Conservation (phyloP, 2,329 filamentous ascomycete species). For the Beauveria sp. region DNA sequence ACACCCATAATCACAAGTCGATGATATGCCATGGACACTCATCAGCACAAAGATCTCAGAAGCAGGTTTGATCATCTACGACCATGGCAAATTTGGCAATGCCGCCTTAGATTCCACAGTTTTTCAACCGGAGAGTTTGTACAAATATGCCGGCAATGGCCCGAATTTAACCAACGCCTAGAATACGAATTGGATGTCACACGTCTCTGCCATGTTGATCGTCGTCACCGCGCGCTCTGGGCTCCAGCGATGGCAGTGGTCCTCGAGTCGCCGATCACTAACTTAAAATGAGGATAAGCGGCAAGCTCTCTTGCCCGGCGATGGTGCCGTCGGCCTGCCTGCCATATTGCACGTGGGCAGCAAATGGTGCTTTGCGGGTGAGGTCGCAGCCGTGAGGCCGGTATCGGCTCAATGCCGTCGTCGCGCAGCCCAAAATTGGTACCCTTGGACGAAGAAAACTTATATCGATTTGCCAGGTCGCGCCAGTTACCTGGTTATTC, state of each 20-base stretch:
- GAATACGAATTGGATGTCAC: slow-evolving; percentile 1
- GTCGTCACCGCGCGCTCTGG: not conserved
- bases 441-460: not conserved
- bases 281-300: not conserved
- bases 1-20: not conserved
- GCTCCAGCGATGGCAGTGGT: slow-evolving; percentile 5
- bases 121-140: not conserved
- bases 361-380: not conserved
- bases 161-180: not conserved
- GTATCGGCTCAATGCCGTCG: slow-evolving; percentile 4
- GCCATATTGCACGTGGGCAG: not conserved
- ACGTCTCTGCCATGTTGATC: slow-evolving; percentile 1
- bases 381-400: slow-evolving; percentile 5
- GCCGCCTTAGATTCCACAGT: not conserved
- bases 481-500: not conserved
- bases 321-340: not conserved
- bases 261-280: not conserved
- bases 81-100: not conserved
- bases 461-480: not conserved
- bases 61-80: not conserved
- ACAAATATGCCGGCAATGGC: not conserved
- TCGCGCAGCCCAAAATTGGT: slow-evolving; percentile 1
- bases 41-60: too few relatives aligned
- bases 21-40: not conserved
- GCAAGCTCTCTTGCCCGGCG: not conserved